Base-by-base conservation (phyloP, 768 basidiomycete species). In the Agaricus blazei region DNA sequence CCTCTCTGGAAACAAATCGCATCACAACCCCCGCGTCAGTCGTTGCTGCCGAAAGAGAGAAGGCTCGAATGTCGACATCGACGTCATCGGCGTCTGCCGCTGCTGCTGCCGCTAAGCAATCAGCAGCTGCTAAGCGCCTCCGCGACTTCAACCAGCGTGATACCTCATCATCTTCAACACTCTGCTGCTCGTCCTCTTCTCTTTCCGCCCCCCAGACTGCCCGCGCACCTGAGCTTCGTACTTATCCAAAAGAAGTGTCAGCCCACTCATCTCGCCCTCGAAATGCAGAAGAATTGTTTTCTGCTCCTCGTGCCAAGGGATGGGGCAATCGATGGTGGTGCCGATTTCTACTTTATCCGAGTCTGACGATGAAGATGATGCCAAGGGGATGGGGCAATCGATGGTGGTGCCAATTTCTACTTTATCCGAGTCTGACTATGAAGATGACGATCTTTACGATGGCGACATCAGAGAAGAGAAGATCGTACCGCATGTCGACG, bases 171-270 rank as follows among this genome's bases (percentile, higher is more conserved):
- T 31, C 48, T 24, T 37, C 38, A 31, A 38, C 36, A 34, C 55
- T 50, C 42, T 47, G 49, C 37, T 50, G 23, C 45, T 45, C 60
- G 11, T 55, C 58, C 43, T 40, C 51, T 26, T 43, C 59, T 19
- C 29, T 53, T 15, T 51, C 59, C 29, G 40, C 62, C 43, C 59
- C 60, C 2, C 40, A 58, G 9, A 61, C 61, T 19, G 49, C 48
- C 8, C n/a, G 27, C 15, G 43, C 19, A 28, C 42, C 24, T 34
- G 41, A 49, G 34, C 9, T 28, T 27, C 36, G 34, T 9, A 31
- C n/a, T 31, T 29, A 9, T 12, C 15, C 60, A 53, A 55, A 60
- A 59, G 52, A 58, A 59, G 55, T 60, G 57, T 40, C 56, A 38
- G 23, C n/a, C 40, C 3, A 53, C 47, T 19, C 49, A 14, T 6